Conservation (phyloP, 2,329 filamentous ascomycete genomes). For the Aspergillus floridensis region DNA sequence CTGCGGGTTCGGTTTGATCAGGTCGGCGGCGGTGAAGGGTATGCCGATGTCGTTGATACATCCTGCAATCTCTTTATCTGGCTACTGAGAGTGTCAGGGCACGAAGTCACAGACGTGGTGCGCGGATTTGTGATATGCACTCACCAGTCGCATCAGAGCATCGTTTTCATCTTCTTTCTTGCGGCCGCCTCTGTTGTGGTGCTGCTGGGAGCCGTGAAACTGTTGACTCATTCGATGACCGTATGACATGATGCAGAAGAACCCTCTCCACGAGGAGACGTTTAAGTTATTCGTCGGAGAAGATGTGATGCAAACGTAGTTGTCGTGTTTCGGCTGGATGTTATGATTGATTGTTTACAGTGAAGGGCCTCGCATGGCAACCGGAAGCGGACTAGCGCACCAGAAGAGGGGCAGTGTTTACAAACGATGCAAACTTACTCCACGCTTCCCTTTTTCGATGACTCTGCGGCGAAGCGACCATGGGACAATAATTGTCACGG, state of each 20-base stretch:
- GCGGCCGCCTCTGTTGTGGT: constrained; percentile 44
- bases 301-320: neutral
- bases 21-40: constrained; percentile 77
- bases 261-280: neutral
- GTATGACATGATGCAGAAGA: constrained; percentile 44
- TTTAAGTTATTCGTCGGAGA: neutral
- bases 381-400: constrained; percentile 30
- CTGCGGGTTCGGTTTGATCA: constrained; percentile 89
- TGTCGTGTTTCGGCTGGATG: constrained; percentile 14
- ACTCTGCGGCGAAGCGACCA: constrained; percentile 15
- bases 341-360: constrained; percentile 39
- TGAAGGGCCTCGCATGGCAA: constrained; percentile 23
- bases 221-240: constrained; percentile 54
- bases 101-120: neutral
- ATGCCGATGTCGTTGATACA: constrained; percentile 98
- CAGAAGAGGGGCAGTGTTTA: constrained; percentile 28
- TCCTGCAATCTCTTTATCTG: constrained; percentile 79
- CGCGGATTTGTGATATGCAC: constrained; percentile 12
- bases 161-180: constrained; percentile 59
- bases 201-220: constrained; percentile 48
- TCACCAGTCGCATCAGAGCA: constrained; percentile 57
- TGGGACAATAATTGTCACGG: neutral
- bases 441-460: constrained; percentile 23
- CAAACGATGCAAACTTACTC: constrained; percentile 36
- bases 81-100: constrained; percentile 40